Evolutionary conservation across 257 asterid species (phyloP), one percentile per base, ranked within the genome.

Genomic region (Rehmannia glutinosa): DNA sequence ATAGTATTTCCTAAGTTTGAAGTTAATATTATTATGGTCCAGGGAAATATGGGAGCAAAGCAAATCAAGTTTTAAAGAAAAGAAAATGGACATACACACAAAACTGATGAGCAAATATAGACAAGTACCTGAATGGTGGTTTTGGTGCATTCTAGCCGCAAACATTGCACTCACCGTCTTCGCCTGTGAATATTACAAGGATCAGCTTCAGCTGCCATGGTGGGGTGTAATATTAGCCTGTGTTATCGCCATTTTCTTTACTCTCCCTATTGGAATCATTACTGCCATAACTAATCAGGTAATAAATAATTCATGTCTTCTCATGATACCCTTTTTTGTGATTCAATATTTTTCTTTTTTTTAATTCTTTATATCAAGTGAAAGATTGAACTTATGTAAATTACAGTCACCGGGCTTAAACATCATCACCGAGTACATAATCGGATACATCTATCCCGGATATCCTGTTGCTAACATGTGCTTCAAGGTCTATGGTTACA

Each of bases 231-330:
- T 86, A 71, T 66, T 80, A 15, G 81, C 88, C 13, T 84, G 85
- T 43, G 75, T 28, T 8, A 36, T 86, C 20, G 82, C 93, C 6
- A 11, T 83, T n/a, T 0, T 56, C 5, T 86, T 61, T 77, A 86
- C 89, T 15, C 89, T 86, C 10, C 92, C 89, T 1, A 71, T 86
- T 13, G 89, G 87, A 15, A 60, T 86, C 60, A 83, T 86, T 1
- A 0, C 13, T 13, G 93, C 90, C 69, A 86, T 90, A 0, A 77
- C 93, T 10, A 86, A 83, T 64, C 93, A 86, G 84, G 93, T 82
- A n/a, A n/a, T n/a, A n/a, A n/a, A n/a, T n/a, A n/a, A n/a, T n/a
- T n/a, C n/a, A n/a, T n/a, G n/a, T n/a, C n/a, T n/a, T n/a, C n/a
- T n/a, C n/a, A n/a, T n/a, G n/a, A n/a, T n/a, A n/a, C n/a, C n/a